Evolutionary conservation across 176 grass and related monocot species (phyloP).

Genomic region (Triticum urartu): DNA sequence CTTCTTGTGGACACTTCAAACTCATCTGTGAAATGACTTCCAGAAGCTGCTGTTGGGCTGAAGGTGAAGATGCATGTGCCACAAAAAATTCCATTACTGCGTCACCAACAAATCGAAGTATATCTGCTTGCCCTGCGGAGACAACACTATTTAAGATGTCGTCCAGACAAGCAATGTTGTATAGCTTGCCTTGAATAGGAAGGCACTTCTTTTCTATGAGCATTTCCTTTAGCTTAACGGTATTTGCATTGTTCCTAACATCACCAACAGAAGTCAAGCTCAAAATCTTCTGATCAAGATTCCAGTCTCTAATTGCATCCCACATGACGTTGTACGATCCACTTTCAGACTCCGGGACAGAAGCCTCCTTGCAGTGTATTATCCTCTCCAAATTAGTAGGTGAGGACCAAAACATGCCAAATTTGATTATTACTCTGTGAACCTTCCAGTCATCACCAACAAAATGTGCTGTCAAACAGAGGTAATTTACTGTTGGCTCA

Average conservation of each 20-base stretch:
- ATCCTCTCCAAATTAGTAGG: constrained; percentile 54
- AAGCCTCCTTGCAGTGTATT: constrained; percentile 39
- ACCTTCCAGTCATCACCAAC: constrained; percentile 51
- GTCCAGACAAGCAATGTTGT: constrained; percentile 46
- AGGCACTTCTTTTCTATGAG: constrained; percentile 42
- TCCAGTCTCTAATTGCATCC: constrained; percentile 58
- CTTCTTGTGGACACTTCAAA: constrained; percentile 51
- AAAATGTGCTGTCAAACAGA: constrained; percentile 54
- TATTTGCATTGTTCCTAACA: constrained; percentile 36
- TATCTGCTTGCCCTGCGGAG: constrained; percentile 38
- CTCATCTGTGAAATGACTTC: constrained; percentile 50
- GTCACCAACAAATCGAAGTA: constrained; percentile 45
- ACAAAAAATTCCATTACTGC: constrained; percentile 41
- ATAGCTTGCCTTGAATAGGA: constrained; percentile 46
- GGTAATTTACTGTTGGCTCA: constrained; percentile 40
- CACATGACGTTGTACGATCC: constrained; percentile 47
- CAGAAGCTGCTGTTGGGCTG: constrained; percentile 34
- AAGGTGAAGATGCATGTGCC: constrained; percentile 28
- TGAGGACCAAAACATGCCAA: constrained; percentile 51
- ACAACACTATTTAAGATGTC: constrained; percentile 47
- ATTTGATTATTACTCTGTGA: constrained; percentile 44
- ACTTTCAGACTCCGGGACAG: constrained; percentile 42
- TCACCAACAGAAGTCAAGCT: constrained; percentile 53
- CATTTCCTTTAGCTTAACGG: constrained; percentile 35
- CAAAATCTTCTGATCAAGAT: constrained; percentile 49